A percentile compares a stretch with the other conserved stretches of the same genome.
Evolutionary conservation across 148 eudicot genomes (phyloP).

Genomic region (Spergularia marina): DNA sequence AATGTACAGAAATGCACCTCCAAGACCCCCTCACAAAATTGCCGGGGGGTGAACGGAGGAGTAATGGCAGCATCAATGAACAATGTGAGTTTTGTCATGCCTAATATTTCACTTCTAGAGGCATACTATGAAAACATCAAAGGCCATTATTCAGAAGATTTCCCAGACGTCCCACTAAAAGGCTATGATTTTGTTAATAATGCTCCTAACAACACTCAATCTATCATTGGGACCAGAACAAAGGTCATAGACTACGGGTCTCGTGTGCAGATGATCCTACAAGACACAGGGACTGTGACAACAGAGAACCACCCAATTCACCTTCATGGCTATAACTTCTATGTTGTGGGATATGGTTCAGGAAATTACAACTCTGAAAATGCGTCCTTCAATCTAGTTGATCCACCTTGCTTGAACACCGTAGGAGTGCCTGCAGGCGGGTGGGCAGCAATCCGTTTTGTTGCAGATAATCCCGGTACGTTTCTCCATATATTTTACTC

Average conservation of each 20-base stretch:
- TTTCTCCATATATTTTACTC: background rate
- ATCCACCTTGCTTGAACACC: constrained; percentile 63
- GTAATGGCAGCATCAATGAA: constrained; percentile 70
- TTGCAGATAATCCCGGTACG: constrained; percentile 71
- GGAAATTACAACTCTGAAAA: constrained; percentile 55
- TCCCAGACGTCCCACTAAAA: constrained; percentile 47
- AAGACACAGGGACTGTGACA: constrained; percentile 59
- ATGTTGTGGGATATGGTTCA: constrained; percentile 55
- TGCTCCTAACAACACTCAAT: constrained; percentile 53
- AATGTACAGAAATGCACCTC: constrained; percentile 54
- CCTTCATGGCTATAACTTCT: constrained; percentile 67
- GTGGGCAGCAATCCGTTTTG: constrained; percentile 66
- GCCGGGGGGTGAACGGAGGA: constrained; percentile 47
- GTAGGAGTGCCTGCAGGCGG: constrained; percentile 68
- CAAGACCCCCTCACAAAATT: constrained; percentile 38
- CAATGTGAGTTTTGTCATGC: constrained; percentile 50
- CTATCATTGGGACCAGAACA: constrained; percentile 43
- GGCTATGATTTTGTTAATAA: constrained; percentile 61
- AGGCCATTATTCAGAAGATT: constrained; percentile 54
- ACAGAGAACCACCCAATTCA: constrained; percentile 73
- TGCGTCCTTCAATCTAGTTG: constrained; percentile 55
- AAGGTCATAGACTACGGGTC: constrained; percentile 51
- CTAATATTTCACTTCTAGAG: constrained; percentile 52
- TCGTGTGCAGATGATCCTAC: constrained; percentile 54
- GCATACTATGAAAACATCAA: constrained; percentile 53